Evolutionary conservation across 1,139 yeast species (phyloP).

Genomic region (Kodamaea anthophila): DNA sequence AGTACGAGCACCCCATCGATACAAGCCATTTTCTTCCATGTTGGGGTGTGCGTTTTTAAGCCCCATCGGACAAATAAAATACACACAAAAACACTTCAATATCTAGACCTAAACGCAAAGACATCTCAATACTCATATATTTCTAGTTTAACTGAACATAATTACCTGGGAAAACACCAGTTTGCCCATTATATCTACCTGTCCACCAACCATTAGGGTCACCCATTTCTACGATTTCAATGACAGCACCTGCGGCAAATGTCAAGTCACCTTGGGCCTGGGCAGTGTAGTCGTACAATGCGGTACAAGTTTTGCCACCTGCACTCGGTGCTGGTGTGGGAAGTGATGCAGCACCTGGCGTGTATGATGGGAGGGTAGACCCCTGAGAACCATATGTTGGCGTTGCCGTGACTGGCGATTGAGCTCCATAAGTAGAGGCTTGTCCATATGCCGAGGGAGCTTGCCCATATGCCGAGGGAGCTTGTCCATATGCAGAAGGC

Average conservation of each 20-base stretch:
- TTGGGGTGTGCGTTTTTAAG: too few species aligned
- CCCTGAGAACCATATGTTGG: constrained; percentile 8
- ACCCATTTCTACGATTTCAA: constrained; percentile 71
- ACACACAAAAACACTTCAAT: neutral
- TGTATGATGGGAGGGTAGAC: constrained; percentile 9
- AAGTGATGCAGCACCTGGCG: constrained; percentile 15
- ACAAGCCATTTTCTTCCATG: too few species aligned
- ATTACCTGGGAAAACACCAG: constrained; percentile 94
- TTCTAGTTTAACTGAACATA: constrained; percentile 65
- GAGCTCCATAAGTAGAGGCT: constrained; percentile 11
- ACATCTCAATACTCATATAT: neutral
- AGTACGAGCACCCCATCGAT: too few species aligned
- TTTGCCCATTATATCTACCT: constrained; percentile 77
- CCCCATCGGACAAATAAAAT: neutral
- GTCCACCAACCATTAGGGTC: constrained; percentile 99
- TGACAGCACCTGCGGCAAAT: constrained; percentile 82
- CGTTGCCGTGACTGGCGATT: constrained; percentile 15
- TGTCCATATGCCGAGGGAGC: constrained; percentile 20
- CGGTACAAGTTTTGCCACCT: constrained; percentile 58
- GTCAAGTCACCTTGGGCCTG: constrained; percentile 88
- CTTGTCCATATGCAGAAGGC: constrained; percentile 19
- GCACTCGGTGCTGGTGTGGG: constrained; percentile 30
- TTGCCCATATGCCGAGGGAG: constrained; percentile 3
- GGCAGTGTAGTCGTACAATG: constrained; percentile 70
- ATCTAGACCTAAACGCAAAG: neutral